Evolutionary conservation across 2,329 filamentous ascomycete species (phyloP).

Genomic region (Diaporthe aspalathi): DNA sequence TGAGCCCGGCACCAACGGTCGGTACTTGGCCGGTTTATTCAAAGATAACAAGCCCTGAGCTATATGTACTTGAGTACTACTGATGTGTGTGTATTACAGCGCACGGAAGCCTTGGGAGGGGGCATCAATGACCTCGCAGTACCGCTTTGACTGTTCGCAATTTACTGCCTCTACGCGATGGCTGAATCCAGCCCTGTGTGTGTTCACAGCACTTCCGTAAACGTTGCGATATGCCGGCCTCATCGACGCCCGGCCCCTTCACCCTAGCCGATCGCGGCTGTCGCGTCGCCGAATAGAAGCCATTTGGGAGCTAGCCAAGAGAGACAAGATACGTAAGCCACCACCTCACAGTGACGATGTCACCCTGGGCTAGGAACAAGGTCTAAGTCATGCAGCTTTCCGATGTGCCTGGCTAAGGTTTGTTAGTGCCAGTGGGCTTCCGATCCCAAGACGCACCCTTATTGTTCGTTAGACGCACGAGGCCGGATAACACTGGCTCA

Average conservation of each 20-base stretch:
- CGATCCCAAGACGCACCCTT: not conserved
- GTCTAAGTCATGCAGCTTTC: conserved; percentile 12
- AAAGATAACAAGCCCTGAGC: not conserved
- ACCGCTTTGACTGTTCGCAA: not conserved
- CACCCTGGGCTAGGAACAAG: conserved; percentile 8
- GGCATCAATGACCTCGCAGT: too few species aligned
- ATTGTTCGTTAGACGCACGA: conserved; percentile 4
- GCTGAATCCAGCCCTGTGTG: not conserved
- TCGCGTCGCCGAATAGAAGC: conserved; percentile 13
- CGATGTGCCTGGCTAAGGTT: conserved; percentile 21
- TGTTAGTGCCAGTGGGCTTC: conserved; percentile 1
- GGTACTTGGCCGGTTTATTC: too few species aligned
- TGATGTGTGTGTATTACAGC: not conserved
- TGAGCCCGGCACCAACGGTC: too few species aligned
- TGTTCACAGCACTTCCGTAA: not conserved
- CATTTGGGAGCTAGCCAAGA: conserved; percentile 5
- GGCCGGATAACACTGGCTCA: not conserved
- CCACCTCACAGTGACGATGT: conserved; percentile 22
- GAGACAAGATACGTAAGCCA: conserved; percentile 6
- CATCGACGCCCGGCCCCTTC: not conserved
- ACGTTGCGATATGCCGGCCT: conserved; percentile 7
- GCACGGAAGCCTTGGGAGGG: not conserved
- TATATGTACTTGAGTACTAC: not conserved
- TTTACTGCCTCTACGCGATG: not conserved
- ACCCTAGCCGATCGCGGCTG: not conserved